Conservation (phyloP, 352 stramenopile species). For the Phytopythium sindhum region DNA sequence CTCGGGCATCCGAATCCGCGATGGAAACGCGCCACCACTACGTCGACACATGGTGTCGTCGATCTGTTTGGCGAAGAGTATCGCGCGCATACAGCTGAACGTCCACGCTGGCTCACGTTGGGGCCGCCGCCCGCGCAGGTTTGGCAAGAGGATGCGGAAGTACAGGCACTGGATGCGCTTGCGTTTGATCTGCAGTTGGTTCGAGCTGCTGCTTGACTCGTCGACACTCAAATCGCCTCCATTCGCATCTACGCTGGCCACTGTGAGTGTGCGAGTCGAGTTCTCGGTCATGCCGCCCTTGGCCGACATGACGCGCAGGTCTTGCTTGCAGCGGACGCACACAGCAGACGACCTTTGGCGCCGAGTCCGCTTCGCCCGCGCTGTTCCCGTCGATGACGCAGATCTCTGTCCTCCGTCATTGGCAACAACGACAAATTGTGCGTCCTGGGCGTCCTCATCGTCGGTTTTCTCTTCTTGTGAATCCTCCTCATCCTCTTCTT, state of each 20-base stretch:
- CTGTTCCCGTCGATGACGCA: background rate
- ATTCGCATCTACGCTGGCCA: background rate
- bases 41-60: conserved; percentile 73
- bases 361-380: background rate
- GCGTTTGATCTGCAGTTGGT: conserved; percentile 23
- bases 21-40: conserved; percentile 35
- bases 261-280: background rate
- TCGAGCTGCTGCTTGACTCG: background rate
- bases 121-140: conserved; percentile 78
- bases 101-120: conserved; percentile 82
- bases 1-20: conserved; percentile 88
- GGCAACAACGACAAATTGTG: conserved; percentile 16
- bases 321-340: conserved; percentile 63
- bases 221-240: background rate
- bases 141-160: conserved; percentile 90
- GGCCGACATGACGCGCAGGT: conserved; percentile 33
- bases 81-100: conserved; percentile 86
- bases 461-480: conserved; percentile 32
- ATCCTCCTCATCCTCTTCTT: conserved; percentile 37
- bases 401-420: background rate
- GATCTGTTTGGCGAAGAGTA: conserved; percentile 86
- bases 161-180: conserved; percentile 80
- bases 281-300: conserved; percentile 16
- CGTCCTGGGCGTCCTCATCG: conserved; percentile 11
- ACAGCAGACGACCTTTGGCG: conserved; percentile 17